Percentiles rank a stretch among this genome's conserved stretches.
Evolutionary conservation across 2,329 filamentous ascomycete genomes (phyloP).

Genomic region (Pyrenophora graminea): DNA sequence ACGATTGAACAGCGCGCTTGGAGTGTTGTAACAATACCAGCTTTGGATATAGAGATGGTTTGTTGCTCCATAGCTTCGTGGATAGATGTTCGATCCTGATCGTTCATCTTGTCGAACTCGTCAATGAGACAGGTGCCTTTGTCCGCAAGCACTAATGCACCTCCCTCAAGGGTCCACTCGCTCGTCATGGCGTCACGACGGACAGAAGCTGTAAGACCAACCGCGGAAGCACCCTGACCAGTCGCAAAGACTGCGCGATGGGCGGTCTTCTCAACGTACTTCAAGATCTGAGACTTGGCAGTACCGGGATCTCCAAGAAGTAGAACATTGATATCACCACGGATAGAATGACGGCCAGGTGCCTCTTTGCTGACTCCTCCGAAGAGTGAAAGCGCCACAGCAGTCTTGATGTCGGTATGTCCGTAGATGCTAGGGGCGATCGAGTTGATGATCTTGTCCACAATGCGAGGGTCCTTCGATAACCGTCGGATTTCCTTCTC

Average conservation of each 20-base stretch:
- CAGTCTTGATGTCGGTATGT: conserved; percentile 95
- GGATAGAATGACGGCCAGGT: conserved; percentile 85
- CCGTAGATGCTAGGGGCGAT: conserved; percentile 98
- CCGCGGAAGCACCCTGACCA: conserved; percentile 93
- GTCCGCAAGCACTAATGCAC: conserved; percentile 91
- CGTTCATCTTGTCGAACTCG: conserved; percentile 99
- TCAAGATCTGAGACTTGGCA: conserved; percentile 95
- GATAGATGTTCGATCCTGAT: conserved; percentile 95
- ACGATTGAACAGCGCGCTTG: conserved; percentile 96
- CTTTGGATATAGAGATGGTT: conserved; percentile 98
- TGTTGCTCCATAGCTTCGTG: conserved; percentile 99
- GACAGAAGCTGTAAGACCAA: conserved; percentile 96
- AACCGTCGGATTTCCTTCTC: conserved; percentile 87
- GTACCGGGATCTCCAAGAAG: conserved; percentile 96
- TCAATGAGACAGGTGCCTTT: conserved; percentile 95
- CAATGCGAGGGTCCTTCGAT: conserved; percentile 85
- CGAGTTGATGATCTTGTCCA: conserved; percentile 89
- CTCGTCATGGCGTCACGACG: conserved; percentile 92
- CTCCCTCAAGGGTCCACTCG: conserved; percentile 97
- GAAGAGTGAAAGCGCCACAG: conserved; percentile 89
- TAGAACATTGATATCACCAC: conserved; percentile 97
- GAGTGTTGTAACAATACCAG: conserved; percentile 94
- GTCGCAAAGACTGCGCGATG: conserved; percentile 97
- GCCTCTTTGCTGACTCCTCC: conserved; percentile 91
- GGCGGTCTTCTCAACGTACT: conserved; percentile 96